phyloP scores from a whole-genome alignment of 139 green algal genomes.

The Coelastrella sp. region DNA sequence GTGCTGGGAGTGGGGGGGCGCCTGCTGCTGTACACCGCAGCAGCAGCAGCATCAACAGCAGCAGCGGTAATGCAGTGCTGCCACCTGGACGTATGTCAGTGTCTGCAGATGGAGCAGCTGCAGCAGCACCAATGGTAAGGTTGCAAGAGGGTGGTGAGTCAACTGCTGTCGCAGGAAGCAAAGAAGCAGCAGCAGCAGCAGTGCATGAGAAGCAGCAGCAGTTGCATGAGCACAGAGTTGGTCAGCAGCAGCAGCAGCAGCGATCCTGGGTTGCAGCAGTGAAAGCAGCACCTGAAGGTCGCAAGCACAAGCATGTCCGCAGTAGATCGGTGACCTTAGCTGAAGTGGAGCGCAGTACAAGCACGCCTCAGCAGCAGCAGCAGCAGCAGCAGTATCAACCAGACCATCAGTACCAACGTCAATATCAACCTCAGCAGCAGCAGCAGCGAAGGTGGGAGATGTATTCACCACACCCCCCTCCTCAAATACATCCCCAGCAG shows the following conservation, averaged over 20 bases:
- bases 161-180: background rate
- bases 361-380: background rate
- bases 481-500: background rate
- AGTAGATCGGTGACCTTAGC: background rate
- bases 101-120: background rate
- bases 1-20: background rate
- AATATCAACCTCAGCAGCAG: background rate
- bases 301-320: background rate
- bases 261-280: slow-evolving; percentile 13
- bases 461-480: too few species aligned
- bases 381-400: background rate
- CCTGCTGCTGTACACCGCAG: too few species aligned
- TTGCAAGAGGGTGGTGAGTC: background rate
- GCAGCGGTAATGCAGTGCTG: background rate
- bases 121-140: background rate
- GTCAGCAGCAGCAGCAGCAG: slow-evolving; percentile 31
- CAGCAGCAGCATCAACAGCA: background rate
- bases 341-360: background rate
- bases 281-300: background rate
- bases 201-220: background rate
- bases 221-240: background rate
- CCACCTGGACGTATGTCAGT: background rate
- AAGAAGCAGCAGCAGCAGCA: background rate
- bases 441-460: slow-evolving; percentile 4
- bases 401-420: too few species aligned